Evolutionary conservation across 305 asterid genomes (phyloP).

Genomic region (Plantago lanceolata): DNA sequence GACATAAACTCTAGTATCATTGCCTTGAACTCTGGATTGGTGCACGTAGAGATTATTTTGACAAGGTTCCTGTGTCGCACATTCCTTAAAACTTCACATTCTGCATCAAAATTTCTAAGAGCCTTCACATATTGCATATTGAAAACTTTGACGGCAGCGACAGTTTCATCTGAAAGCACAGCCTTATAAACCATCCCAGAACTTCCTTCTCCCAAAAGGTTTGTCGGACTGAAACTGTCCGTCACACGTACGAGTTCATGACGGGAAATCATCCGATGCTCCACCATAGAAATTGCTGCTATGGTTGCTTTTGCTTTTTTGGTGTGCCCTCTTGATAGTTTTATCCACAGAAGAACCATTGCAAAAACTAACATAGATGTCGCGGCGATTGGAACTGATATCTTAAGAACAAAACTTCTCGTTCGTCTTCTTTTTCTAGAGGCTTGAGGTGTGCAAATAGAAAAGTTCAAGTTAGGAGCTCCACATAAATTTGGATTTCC

Average conservation of each 20-base stretch:
- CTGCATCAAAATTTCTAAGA: slow-evolving; percentile 29
- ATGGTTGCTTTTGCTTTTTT: slow-evolving; percentile 1
- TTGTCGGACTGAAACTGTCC: slow-evolving; percentile 23
- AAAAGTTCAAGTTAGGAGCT: slow-evolving; percentile 25
- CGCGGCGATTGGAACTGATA: slow-evolving; percentile 26
- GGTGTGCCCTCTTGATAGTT: slow-evolving; percentile 19
- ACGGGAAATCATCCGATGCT: slow-evolving; percentile 24
- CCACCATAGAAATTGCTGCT: slow-evolving; percentile 18
- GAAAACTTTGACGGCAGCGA: slow-evolving; percentile 36
- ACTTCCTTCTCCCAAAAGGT: slow-evolving; percentile 36
- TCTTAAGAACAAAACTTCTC: slow-evolving; percentile 25
- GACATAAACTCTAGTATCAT: slow-evolving; percentile 40
- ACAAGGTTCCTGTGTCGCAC: slow-evolving; percentile 39
- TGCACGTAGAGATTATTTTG: slow-evolving; percentile 35
- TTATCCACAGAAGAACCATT: slow-evolving; percentile 21
- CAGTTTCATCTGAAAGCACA: slow-evolving; percentile 23
- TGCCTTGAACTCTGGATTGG: slow-evolving; percentile 35
- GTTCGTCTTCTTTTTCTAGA: slow-evolving; percentile 8
- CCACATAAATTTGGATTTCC: slow-evolving; percentile 32
- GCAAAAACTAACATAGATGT: slow-evolving; percentile 8
- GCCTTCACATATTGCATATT: slow-evolving; percentile 24
- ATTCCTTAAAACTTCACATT: slow-evolving; percentile 37
- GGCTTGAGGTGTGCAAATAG: slow-evolving; percentile 26
- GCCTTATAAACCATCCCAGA: slow-evolving; percentile 34
- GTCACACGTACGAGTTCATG: slow-evolving; percentile 34